Evolutionary conservation across 1,284 basidiomycete species (phyloP).

Genomic region (Fomitopsis pinicola): DNA sequence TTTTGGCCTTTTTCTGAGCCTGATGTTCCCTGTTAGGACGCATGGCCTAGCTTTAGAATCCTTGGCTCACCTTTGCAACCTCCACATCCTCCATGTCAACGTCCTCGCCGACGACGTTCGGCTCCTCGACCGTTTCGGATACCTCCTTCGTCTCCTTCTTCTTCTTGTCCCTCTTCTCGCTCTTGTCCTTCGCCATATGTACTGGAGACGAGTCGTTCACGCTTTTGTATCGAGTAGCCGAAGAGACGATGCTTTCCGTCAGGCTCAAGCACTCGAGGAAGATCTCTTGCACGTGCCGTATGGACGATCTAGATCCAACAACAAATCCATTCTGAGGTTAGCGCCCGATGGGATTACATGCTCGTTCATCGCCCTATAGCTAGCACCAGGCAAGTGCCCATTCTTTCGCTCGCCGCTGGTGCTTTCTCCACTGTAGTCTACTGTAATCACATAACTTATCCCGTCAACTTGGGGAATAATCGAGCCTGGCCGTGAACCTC

Average conservation of each 20-base stretch:
- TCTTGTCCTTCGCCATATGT: slow-evolving; percentile 66
- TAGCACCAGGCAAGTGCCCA: too few relatives aligned
- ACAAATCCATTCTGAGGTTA: too few relatives aligned
- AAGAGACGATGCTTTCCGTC: not conserved
- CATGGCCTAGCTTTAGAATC: not conserved
- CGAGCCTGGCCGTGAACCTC: too few relatives aligned
- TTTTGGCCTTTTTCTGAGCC: slow-evolving; percentile 50
- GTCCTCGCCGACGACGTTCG: slow-evolving; percentile 33
- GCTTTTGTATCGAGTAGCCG: too few relatives aligned
- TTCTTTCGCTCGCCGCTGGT: too few relatives aligned
- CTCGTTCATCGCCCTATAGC: too few relatives aligned
- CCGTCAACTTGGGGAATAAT: too few relatives aligned
- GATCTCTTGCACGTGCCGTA: not conserved
- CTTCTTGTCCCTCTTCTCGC: slow-evolving; percentile 66
- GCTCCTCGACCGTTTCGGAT: slow-evolving; percentile 27
- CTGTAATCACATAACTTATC: too few relatives aligned
- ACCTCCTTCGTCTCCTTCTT: slow-evolving; percentile 40
- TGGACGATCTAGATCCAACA: not conserved
- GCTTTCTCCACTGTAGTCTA: too few relatives aligned
- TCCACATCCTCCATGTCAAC: slow-evolving; percentile 51
- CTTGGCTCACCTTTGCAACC: slow-evolving; percentile 35
- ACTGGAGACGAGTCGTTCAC: too few relatives aligned
- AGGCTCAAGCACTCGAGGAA: not conserved
- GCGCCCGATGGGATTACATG: too few relatives aligned
- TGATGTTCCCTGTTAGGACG: slow-evolving; percentile 14